Evolutionary conservation across 768 basidiomycete genomes (phyloP), one percentile per base, ranked within the genome.

Genomic region (Lentinula detonsa): DNA sequence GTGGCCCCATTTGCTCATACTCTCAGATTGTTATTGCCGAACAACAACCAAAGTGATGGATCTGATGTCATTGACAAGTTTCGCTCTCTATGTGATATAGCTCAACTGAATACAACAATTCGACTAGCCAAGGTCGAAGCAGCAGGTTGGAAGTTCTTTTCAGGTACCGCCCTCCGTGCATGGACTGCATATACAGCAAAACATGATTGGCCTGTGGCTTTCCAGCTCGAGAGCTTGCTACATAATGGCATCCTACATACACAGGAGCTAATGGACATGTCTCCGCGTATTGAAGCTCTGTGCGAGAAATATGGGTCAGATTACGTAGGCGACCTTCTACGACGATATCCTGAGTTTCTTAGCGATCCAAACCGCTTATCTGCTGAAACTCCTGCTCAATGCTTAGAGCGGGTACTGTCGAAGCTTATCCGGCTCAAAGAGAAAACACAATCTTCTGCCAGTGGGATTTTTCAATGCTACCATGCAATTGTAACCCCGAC

Each of bases 401-500:
- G 85, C 59, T 86, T 84, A 53, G 63, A 79, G 16, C 74, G 74
- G 5, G 65, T 78, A 23, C 63, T 67, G 43, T 56, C 68, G 23
- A 67, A 70, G 46, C 76, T 76, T 49, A 67, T 56, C 6, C 51
- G 28, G 10, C 64, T 59, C 58, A 15, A 64, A 28, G 57, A 66
- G 49, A 55, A 68, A 16, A 63, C 61, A 3, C 59, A 75, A 59
- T 68, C 75, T 15, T 53, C 68, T 10, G 3, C 28, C 28, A 28
- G 3, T 28, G 76, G 81, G 4, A 73, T 76, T 18, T 86, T 91
- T 65, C 75, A 76, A n/a, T 92, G 88, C 64, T 85, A 84, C 51
- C 89, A 90, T 64, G 83, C 89, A 50, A 90, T 86, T 0, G 81
- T 92, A 42, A 90, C 90, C 0, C 92, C 92, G 0, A 90, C 88